These are phyloP conservation scores for Pisolithus tinctorius DNA, from an alignment of 768 basidiomycete species.

Conservation along the genomic window DNA sequence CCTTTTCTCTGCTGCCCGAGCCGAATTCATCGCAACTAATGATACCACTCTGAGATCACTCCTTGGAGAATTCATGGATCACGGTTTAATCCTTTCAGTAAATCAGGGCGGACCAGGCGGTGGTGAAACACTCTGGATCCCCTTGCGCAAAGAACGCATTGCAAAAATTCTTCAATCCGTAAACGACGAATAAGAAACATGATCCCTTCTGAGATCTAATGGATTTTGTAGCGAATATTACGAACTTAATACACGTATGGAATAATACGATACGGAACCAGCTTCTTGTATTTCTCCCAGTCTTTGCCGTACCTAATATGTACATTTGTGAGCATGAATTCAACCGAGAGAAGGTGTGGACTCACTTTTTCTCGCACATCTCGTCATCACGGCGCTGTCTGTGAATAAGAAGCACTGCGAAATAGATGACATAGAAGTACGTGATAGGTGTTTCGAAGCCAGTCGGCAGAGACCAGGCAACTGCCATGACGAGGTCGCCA, in stretches of 20 bases:
- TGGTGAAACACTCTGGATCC: slow-evolving; percentile 78
- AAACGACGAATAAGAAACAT: slow-evolving; percentile 6
- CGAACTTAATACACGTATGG: slow-evolving; percentile 67
- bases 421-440: slow-evolving; percentile 92
- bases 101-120: slow-evolving; percentile 38
- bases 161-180: slow-evolving; percentile 35
- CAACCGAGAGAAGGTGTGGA: slow-evolving; percentile 88
- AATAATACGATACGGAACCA: slow-evolving; percentile 82
- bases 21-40: slow-evolving; percentile 83
- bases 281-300: slow-evolving; percentile 84
- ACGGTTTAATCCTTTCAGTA: slow-evolving; percentile 62
- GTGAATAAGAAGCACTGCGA: slow-evolving; percentile 83
- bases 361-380: slow-evolving; percentile 81
- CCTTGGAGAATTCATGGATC: slow-evolving; percentile 88
- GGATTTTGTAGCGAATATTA: neutral
- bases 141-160: slow-evolving; percentile 72
- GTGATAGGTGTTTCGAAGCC: slow-evolving; percentile 91
- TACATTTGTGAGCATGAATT: slow-evolving; percentile 79
- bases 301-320: slow-evolving; percentile 83
- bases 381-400: slow-evolving; percentile 90
- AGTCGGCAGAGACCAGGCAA: slow-evolving; percentile 91
- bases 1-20: slow-evolving; percentile 67
- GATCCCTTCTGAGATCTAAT: neutral
- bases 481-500: slow-evolving; percentile 82
- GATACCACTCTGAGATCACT: slow-evolving; percentile 78